Percentiles rank a stretch among this genome's conserved stretches.
These are phyloP conservation scores for maize (Zea mays) DNA, from an alignment of 176 grass and related monocot species.

Conservation along the genomic window Zm-B73-REFERENCE-NAM-5.0 NC_050102.1:165750501-165751000, in stretches of 20 bases:
- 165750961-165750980: conserved; percentile 35
- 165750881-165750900: conserved; percentile 56
- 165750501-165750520: conserved; percentile 42
- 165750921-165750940: conserved; percentile 44
- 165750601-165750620: conserved; percentile 50
- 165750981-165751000: neutral
- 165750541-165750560: conserved; percentile 41
- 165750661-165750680: conserved; percentile 23
- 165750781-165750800: neutral
- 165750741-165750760: neutral
- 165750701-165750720: conserved; percentile 43
- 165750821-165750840: neutral
- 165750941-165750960: conserved; percentile 31
- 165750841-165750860: conserved; percentile 40
- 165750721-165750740: neutral
- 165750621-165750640: conserved; percentile 29
- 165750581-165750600: conserved; percentile 39
- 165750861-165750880: conserved; percentile 53
- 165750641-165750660: conserved; percentile 26
- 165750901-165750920: conserved; percentile 45
- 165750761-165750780: neutral
- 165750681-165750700: conserved; percentile 47
- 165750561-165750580: conserved; percentile 49
- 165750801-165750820: neutral
- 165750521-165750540: conserved; percentile 48